Evolutionary conservation across 2,329 filamentous ascomycete species (phyloP).

Genomic region (Verticillium longisporum): DNA sequence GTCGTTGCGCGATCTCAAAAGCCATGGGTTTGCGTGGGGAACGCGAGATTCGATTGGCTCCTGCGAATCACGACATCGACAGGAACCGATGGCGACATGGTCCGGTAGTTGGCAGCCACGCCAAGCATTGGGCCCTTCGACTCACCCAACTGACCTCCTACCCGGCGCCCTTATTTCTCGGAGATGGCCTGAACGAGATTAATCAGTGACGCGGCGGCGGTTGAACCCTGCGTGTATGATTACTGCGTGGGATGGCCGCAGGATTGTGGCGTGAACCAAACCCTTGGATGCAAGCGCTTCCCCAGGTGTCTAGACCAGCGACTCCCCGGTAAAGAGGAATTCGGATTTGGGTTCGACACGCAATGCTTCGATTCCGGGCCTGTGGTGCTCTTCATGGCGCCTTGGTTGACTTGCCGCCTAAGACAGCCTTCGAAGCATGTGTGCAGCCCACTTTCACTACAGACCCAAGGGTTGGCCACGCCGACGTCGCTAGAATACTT

Average conservation of each 20-base stretch:
- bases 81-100: slow-evolving; percentile 1
- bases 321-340: not conserved
- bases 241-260: not conserved
- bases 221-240: not conserved
- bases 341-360: not conserved
- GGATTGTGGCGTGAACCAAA: not conserved
- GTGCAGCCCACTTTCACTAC: too few species aligned
- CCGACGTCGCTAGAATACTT: not conserved
- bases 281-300: not conserved
- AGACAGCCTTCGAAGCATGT: too few species aligned
- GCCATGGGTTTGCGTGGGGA: not conserved
- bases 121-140: not conserved
- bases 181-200: not conserved
- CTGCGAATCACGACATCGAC: slow-evolving; percentile 1
- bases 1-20: not conserved
- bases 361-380: not conserved
- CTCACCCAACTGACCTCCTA: not conserved
- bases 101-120: not conserved
- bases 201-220: not conserved
- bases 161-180: not conserved
- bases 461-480: not conserved
- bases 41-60: not conserved
- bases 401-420: not conserved
- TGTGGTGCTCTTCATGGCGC: not conserved
- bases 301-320: not conserved